phyloP scores from a whole-genome alignment of 495 filamentous ascomycete species.

The Hypoxylon perforatum region DNA sequence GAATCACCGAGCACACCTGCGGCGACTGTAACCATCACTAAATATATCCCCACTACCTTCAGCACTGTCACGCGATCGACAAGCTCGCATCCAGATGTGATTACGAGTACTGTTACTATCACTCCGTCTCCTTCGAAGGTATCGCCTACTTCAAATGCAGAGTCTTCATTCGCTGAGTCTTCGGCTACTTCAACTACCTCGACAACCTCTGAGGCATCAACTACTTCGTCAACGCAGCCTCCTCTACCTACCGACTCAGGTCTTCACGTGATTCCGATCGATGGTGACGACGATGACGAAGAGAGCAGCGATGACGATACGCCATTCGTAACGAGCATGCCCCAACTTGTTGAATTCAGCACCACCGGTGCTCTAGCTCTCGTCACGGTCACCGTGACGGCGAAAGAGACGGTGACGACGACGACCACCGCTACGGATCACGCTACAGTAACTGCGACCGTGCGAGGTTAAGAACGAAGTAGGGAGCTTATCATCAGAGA shows the following conservation, averaged over 20 bases:
- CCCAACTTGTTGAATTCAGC: slow-evolving; percentile 6
- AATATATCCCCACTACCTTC: slow-evolving; percentile 29
- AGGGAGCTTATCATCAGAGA: background rate
- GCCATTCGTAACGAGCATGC: slow-evolving; percentile 8
- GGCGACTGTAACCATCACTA: slow-evolving; percentile 34
- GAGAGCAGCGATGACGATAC: background rate
- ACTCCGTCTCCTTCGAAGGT: slow-evolving; percentile 11
- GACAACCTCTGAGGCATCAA: background rate
- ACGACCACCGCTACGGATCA: slow-evolving; percentile 29
- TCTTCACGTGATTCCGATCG: slow-evolving; percentile 30
- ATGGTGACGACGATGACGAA: background rate
- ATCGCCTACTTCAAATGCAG: background rate
- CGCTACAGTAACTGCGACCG: slow-evolving; percentile 20
- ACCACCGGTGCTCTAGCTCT: background rate
- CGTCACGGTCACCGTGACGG: slow-evolving; percentile 32
- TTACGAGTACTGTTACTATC: slow-evolving; percentile 35
- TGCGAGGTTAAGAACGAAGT: slow-evolving; percentile 1
- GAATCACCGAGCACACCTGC: slow-evolving; percentile 7
- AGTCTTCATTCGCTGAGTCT: background rate
- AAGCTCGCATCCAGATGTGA: slow-evolving; percentile 15
- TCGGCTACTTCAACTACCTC: background rate
- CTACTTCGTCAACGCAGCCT: background rate
- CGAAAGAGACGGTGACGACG: slow-evolving; percentile 34
- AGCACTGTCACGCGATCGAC: slow-evolving; percentile 30
- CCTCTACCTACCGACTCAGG: slow-evolving; percentile 26